Base-by-base conservation (phyloP, 2,329 filamentous ascomycete genomes). In the Magnaporthales sp. region DNA sequence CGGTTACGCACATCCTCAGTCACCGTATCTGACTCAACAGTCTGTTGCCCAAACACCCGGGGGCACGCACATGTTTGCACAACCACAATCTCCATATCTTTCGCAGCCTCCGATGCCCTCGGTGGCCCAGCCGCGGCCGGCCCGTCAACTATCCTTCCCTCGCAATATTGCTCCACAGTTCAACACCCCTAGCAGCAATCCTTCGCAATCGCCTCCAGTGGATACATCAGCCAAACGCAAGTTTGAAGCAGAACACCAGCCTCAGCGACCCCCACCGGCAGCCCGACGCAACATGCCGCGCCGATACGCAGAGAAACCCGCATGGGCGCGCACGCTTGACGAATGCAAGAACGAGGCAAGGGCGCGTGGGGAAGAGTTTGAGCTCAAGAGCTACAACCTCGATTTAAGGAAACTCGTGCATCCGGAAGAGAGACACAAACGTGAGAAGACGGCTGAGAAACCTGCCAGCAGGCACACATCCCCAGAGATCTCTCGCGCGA, bases 261-360 rank as follows among this genome's bases (percentile, higher is more conserved):
- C 22, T 76, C 78, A n/a, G 11, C 56, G 56, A 26, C 56, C 56
- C 15, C 56, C 56, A 74, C 77, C 60, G 70, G 72, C 13, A 70
- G 76, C 58, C 69, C 74, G 56, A 9, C 75, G 74, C 56, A 84
- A 78, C 70, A 83, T 75, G 68, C 78, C 79, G 51, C 71, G 71
- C 30, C 71, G 72, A 32, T 78, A 80, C 62, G 69, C 72, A 24
- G 74, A 76, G 9, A 72, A 77, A 7, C 84, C 84, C 0, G 68
- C 80, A 1, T 87, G 83, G 83, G 84, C 84, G 0, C 80, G 80
- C 66, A 79, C 73, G 31, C 75, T 73, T 67, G 75, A 73, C 65
- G 31, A 64, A n/a, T 27, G 22, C 31, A 64, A 51, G 31, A 32
- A 46, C 22, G 31, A 64, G 77, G 74, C 65, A 77, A 74, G 68